Base-by-base conservation (phyloP, 306 rosid species). In the Prunus mongolica region DNA sequence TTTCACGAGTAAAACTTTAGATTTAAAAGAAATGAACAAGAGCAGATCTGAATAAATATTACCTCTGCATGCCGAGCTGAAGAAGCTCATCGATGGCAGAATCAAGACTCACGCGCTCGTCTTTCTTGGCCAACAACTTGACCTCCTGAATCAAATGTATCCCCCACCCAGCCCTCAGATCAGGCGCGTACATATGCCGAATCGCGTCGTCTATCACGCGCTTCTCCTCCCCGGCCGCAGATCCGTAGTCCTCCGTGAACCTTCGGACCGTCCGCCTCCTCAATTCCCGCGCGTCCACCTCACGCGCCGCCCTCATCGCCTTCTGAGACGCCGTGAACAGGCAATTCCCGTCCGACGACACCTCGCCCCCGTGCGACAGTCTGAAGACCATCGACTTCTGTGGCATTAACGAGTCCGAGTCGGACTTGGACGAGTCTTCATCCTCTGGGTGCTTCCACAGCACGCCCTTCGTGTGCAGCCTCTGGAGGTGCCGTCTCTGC, bases 81-180 rank as follows among this genome's bases (percentile, higher is more conserved):
- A 90, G 81, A 75, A 95, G 97, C 80, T 95, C 97, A 16, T 88
- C 91, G 44, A 92, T 89, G 79, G 97, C 91, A 7, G 93, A 83
- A 75, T 92, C 98, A 55, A 92, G 84, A 69, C 87, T 72, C 58
- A 75, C 67, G 45, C 98, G 92, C 82, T 90, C 96, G 41, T 83
- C 93, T 74, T 92, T 95, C 89, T 86, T 90, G 15, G 97, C 97
- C 90, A 95, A 80, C 74, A 92, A 81, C 84, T 92, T 95, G 79
- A 95, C 92, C 90, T 95, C 98, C 83, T 95, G 98, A 67, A 92
- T 96, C 19, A 95, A 90, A 61, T 95, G 97, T 50, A 95, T 85
- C 38, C 98, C 98, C 98, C 98, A 95, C 56, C 98, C 97, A 49
- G 77, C 82, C 72, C 52, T 88, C 83, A 95, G 97, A 95, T 95